These are phyloP conservation scores for Suillus sp. DNA, from an alignment of 768 basidiomycete genomes.

Conservation along the genomic window DNA sequence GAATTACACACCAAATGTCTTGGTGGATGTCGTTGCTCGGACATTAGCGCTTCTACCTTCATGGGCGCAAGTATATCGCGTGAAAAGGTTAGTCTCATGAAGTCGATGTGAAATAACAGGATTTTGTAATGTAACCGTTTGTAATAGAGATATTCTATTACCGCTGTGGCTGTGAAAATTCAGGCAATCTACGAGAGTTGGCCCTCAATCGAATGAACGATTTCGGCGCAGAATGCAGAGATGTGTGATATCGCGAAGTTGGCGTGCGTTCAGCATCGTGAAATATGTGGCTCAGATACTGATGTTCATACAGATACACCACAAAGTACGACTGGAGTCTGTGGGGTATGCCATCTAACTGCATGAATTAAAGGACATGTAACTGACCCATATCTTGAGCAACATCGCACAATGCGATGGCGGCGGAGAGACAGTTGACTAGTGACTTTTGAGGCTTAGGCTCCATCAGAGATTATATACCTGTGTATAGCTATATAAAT, in stretches of 20 bases:
- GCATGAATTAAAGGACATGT: no score
- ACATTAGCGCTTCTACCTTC: conserved; percentile 96
- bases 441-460: no score
- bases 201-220: conserved; percentile 98
- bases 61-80: conserved; percentile 98
- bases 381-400: no score
- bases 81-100: conserved; percentile 69
- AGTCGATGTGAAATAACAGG: neutral
- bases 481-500: no score
- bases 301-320: conserved; percentile 70
- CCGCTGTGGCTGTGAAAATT: conserved; percentile 98
- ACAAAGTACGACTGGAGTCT: conserved; percentile 93
- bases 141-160: conserved; percentile 86
- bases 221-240: conserved; percentile 95
- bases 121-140: conserved; percentile 10
- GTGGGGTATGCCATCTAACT: conserved; percentile 40
- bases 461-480: no score
- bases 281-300: conserved; percentile 12
- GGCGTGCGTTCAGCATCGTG: conserved; percentile 60
- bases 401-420: no score
- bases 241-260: conserved; percentile 97
- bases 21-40: conserved; percentile 95
- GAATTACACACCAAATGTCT: conserved; percentile 98
- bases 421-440: no score
- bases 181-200: conserved; percentile 93